Evolutionary conservation across 768 basidiomycete species (phyloP).

Genomic region (Suillus cothurnatus): DNA sequence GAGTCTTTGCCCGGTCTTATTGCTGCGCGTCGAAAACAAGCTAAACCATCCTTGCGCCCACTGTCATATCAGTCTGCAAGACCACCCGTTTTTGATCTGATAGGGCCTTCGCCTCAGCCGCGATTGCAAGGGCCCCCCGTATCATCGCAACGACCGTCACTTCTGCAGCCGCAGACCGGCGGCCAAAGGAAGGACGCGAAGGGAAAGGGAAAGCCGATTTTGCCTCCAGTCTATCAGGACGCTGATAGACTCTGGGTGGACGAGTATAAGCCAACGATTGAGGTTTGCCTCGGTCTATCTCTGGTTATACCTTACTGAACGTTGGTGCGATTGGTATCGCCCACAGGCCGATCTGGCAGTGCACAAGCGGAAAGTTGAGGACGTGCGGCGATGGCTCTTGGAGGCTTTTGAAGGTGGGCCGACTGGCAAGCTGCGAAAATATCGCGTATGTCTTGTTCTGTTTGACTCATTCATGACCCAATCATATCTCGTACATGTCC

Average conservation of each 20-base stretch:
- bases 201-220: slow-evolving; percentile 25
- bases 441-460: slow-evolving; percentile 55
- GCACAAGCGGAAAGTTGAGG: slow-evolving; percentile 77
- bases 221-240: slow-evolving; percentile 10
- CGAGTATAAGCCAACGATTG: slow-evolving; percentile 59
- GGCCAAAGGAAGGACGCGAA: slow-evolving; percentile 21
- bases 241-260: slow-evolving; percentile 62
- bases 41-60: slow-evolving; percentile 1
- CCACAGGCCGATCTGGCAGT: slow-evolving; percentile 82
- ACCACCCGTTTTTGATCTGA: slow-evolving; percentile 26
- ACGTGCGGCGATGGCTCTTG: slow-evolving; percentile 71
- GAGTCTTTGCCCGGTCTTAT: neutral
- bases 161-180: slow-evolving; percentile 5
- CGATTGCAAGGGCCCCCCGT: slow-evolving; percentile 11
- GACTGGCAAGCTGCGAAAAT: slow-evolving; percentile 64
- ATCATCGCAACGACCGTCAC: slow-evolving; percentile 5
- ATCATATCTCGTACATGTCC: neutral
- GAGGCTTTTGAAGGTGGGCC: slow-evolving; percentile 75
- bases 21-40: neutral
- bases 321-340: neutral
- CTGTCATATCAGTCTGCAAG: slow-evolving; percentile 16
- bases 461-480: neutral
- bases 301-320: slow-evolving; percentile 5
- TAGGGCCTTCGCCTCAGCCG: slow-evolving; percentile 13
- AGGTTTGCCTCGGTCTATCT: slow-evolving; percentile 40